Percentiles rank a stretch among this genome's conserved stretches.
Conservation (phyloP, 805 yeast species). For the Saccharomycopsis fodiens region DNA sequence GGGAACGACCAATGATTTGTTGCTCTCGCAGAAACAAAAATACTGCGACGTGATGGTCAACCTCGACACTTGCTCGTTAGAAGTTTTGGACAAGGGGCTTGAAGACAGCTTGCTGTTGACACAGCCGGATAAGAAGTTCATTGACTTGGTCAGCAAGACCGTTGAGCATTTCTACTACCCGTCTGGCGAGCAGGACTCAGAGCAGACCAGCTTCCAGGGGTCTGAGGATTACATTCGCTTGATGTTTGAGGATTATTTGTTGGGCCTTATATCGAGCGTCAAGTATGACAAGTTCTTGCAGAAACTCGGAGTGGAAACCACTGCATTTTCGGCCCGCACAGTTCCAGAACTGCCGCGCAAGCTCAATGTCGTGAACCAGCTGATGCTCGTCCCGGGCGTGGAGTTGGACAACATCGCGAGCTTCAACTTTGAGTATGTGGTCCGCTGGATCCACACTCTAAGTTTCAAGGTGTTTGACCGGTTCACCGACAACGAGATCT, state of each 20-base stretch:
- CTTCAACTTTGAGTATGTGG: slow-evolving; percentile 40
- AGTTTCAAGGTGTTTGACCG: slow-evolving; percentile 48
- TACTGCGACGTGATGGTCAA: slow-evolving; percentile 68
- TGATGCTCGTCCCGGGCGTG: slow-evolving; percentile 22
- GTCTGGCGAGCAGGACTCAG: slow-evolving; percentile 19
- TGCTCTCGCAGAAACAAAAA: slow-evolving; percentile 54
- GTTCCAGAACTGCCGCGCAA: slow-evolving; percentile 24
- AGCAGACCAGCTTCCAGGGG: slow-evolving; percentile 43
- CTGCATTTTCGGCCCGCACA: slow-evolving; percentile 26
- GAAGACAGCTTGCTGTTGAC: slow-evolving; percentile 40
- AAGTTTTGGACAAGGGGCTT: slow-evolving; percentile 36
- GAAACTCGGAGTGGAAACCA: slow-evolving; percentile 31
- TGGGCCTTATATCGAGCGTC: slow-evolving; percentile 64
- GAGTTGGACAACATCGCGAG: slow-evolving; percentile 32
- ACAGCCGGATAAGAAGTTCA: slow-evolving; percentile 67
- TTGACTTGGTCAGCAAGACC: slow-evolving; percentile 44
- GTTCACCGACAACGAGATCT: slow-evolving; percentile 61
- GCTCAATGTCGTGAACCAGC: slow-evolving; percentile 7
- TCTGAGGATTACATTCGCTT: slow-evolving; percentile 84
- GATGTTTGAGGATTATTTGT: slow-evolving; percentile 84
- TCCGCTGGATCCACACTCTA: slow-evolving; percentile 46
- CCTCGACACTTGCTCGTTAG: slow-evolving; percentile 45
- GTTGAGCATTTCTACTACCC: slow-evolving; percentile 29
- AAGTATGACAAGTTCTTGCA: slow-evolving; percentile 57
- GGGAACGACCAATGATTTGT: slow-evolving; percentile 83